phyloP scores from a whole-genome alignment of 2,329 filamentous ascomycete species.

The Rhynchosporium graminicola region DNA sequence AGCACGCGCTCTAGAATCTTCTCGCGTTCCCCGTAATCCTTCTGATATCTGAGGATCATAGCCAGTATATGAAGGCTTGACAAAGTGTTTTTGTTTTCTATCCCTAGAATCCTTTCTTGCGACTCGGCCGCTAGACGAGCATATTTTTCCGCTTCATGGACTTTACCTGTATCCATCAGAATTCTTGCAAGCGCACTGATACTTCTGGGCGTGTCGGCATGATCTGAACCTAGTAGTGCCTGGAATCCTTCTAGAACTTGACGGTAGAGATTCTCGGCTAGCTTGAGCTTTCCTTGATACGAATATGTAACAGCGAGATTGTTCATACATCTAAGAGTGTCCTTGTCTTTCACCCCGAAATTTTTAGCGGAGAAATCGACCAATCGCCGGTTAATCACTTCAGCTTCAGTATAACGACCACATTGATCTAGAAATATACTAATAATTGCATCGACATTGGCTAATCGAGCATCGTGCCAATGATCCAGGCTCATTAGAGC shows the following conservation, averaged over 20 bases:
- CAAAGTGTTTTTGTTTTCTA: slow-evolving; percentile 13
- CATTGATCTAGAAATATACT: slow-evolving; percentile 1
- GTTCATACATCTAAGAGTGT: slow-evolving; percentile 15
- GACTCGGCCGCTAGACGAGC: slow-evolving; percentile 2
- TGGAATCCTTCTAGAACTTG: not conserved
- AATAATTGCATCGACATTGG: slow-evolving; percentile 7
- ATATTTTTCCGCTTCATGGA: slow-evolving; percentile 17
- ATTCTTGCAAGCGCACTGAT: slow-evolving; percentile 5
- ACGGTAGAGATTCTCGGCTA: slow-evolving; percentile 2
- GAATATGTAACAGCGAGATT: slow-evolving; percentile 5
- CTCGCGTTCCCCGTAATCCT: not conserved
- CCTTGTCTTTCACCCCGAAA: slow-evolving; percentile 24
- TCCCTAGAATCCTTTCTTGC: slow-evolving; percentile 7
- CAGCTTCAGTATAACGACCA: slow-evolving; percentile 15
- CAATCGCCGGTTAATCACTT: slow-evolving; percentile 3
- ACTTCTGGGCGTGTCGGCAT: slow-evolving; percentile 12
- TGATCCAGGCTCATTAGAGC: not conserved
- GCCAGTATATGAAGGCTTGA: not conserved
- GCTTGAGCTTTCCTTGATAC: not conserved
- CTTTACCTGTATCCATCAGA: not conserved
- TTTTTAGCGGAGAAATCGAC: slow-evolving; percentile 12
- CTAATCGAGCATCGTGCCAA: slow-evolving; percentile 5
- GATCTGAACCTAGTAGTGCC: slow-evolving; percentile 8
- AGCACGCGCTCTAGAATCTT: not conserved
- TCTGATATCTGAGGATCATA: not conserved